Percentiles rank a stretch among this genome's conserved stretches.
phyloP scores from a whole-genome alignment of 495 filamentous ascomycete species.

The Xylaria telfairii region DNA sequence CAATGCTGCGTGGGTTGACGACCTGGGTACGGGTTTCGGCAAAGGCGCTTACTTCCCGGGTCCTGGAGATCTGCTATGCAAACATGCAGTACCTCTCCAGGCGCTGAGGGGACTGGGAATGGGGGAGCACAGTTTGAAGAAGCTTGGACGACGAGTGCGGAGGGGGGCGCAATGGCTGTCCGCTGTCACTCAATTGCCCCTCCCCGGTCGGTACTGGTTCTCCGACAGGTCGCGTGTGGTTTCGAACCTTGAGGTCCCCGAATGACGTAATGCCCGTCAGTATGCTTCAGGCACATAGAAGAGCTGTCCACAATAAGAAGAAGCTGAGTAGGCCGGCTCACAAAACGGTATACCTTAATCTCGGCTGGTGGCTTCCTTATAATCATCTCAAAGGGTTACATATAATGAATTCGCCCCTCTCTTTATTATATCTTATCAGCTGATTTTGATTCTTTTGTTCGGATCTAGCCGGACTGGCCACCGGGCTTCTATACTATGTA shows the following conservation, averaged over 20 bases:
- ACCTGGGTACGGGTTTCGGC: background rate
- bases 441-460: slow-evolving; percentile 5
- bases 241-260: background rate
- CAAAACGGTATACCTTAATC: background rate
- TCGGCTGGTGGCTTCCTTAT: background rate
- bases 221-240: background rate
- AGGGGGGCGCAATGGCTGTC: background rate
- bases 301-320: too few species aligned
- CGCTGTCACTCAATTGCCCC: too few species aligned
- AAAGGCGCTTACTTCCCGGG: background rate
- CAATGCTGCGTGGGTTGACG: background rate
- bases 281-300: too few species aligned
- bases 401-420: slow-evolving; percentile 5
- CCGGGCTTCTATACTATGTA: too few species aligned
- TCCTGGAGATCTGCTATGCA: background rate
- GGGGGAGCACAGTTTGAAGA: background rate
- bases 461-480: slow-evolving; percentile 14
- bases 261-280: slow-evolving; percentile 18
- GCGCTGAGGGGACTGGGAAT: background rate
- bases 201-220: background rate
- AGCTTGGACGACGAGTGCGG: background rate
- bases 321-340: background rate
- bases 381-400: background rate
- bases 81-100: background rate
- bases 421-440: slow-evolving; percentile 22